Evolutionary conservation across 345 rosid genomes (phyloP), one percentile per base, ranked within the genome.

Genomic region (Euphorbia peplus): DNA sequence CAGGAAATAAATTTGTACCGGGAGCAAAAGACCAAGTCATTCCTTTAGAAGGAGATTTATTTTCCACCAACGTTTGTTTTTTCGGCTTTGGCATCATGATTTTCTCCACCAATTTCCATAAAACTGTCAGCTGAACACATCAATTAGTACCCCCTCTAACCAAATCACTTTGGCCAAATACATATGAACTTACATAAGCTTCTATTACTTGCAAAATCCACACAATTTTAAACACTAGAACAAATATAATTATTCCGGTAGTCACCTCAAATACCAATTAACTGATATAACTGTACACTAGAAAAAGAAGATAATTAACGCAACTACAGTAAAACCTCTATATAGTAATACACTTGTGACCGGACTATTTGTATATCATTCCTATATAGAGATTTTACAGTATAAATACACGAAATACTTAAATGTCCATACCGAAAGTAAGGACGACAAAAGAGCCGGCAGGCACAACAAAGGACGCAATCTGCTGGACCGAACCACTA

Each of bases 51-150:
- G 86, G 64, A 60, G 90, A 70, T 64, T 80, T 82, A 57, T 65
- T 73, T 67, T 81, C 93, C 47, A 53, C 84, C 14, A 72, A 35
- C 55, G 82, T 66, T 67, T 82, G 46, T 74, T 71, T 78, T 35
- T 75, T 64, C 26, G 82, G 77, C 79, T 85, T 89, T 29, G 87
- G 89, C 63, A 67, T 70, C 75, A 86, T 75, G 55, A 89, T 37
- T 78, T 84, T 87, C 86, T 83, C 96, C 76, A 85, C 89, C 83
- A 89, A 65, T 82, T 85, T 93, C 97, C 95, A 91, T 69, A 93
- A 64, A 88, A 93, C 98, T 93, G 97, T 85, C 84, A 88, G 85
- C 92, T 89, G 96, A 93, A 83, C 58, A 76, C 72, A 82, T 69
- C 72, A 84, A 83, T 90, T 85, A 89, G 92, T 71, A 78, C 63